These are phyloP conservation scores for Ustulina deusta DNA, from an alignment of 2,329 filamentous ascomycete species.

Conservation along the genomic window DNA sequence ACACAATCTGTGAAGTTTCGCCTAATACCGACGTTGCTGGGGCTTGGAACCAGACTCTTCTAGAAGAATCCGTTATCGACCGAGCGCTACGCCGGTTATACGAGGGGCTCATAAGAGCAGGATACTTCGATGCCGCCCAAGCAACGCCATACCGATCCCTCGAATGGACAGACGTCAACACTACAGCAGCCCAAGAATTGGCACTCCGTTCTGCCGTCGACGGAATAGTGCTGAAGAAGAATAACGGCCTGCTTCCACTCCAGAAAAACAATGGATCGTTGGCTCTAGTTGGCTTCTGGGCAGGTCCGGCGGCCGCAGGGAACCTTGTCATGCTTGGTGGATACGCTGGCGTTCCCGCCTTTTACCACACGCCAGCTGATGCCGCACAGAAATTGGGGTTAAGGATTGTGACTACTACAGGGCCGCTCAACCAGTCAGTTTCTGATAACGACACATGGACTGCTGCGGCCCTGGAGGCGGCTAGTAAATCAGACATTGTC, in stretches of 20 bases:
- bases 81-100: constrained; percentile 49
- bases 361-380: constrained; percentile 32
- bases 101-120: constrained; percentile 51
- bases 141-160: constrained; percentile 43
- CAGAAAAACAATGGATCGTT: constrained; percentile 40
- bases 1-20: constrained; percentile 50
- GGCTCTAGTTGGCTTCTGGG: constrained; percentile 47
- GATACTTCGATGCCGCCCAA: constrained; percentile 50
- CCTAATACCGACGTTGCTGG: constrained; percentile 46
- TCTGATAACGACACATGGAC: constrained; percentile 52
- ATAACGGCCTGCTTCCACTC: constrained; percentile 45
- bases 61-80: constrained; percentile 48
- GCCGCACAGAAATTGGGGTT: constrained; percentile 31
- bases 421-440: constrained; percentile 29
- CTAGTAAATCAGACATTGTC: constrained; percentile 62
- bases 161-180: constrained; percentile 47
- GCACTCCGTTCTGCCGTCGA: constrained; percentile 46
- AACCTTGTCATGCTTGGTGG: constrained; percentile 45
- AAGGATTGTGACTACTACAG: constrained; percentile 19
- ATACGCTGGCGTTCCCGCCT: constrained; percentile 31
- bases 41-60: constrained; percentile 49
- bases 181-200: constrained; percentile 42
- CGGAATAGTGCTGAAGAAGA: constrained; percentile 48
- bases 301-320: constrained; percentile 40
- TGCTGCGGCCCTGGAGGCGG: constrained; percentile 53